A percentile compares a stretch with the other conserved stretches of the same genome.
phyloP scores from a whole-genome alignment of 768 basidiomycete genomes.

The Xerocomellus intermedius region DNA sequence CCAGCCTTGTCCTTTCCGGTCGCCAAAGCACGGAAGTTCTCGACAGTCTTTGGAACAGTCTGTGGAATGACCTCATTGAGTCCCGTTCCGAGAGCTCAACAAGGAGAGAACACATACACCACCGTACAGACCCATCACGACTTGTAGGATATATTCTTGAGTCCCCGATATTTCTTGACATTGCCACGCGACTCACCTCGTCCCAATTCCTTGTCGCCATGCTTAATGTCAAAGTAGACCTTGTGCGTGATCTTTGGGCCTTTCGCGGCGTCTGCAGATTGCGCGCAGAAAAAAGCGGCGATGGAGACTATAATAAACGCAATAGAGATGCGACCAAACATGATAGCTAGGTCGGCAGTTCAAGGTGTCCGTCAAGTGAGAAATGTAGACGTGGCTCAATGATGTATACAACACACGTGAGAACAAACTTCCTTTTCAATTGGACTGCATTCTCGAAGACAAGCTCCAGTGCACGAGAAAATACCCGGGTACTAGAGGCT shows the following conservation, averaged over 20 bases:
- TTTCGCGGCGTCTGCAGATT: slow-evolving; percentile 76
- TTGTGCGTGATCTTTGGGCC: slow-evolving; percentile 89
- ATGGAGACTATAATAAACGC: slow-evolving; percentile 61
- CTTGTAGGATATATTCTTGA: slow-evolving; percentile 36
- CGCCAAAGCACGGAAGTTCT: slow-evolving; percentile 94
- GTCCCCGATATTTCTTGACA: neutral
- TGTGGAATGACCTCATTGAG: slow-evolving; percentile 27
- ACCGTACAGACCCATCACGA: slow-evolving; percentile 87
- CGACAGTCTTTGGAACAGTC: slow-evolving; percentile 95
- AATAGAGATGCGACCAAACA: slow-evolving; percentile 64
- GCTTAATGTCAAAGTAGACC: slow-evolving; percentile 93
- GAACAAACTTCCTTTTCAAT: slow-evolving; percentile 25
- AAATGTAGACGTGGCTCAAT: slow-evolving; percentile 25
- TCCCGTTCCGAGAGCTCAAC: neutral
- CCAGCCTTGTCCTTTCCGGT: slow-evolving; percentile 73
- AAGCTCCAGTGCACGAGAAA: neutral
- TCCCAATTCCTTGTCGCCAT: slow-evolving; percentile 85
- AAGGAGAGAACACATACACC: slow-evolving; percentile 50
- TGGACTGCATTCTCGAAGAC: neutral
- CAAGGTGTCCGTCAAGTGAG: slow-evolving; percentile 2
- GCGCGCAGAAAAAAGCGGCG: slow-evolving; percentile 67
- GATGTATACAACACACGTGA: slow-evolving; percentile 8
- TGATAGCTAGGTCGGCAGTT: slow-evolving; percentile 10
- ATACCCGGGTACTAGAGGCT: neutral
- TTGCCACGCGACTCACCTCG: slow-evolving; percentile 51